These are phyloP conservation scores for Pyrenula massariospora DNA, from an alignment of 495 filamentous ascomycete genomes.

Conservation along the genomic window DNA sequence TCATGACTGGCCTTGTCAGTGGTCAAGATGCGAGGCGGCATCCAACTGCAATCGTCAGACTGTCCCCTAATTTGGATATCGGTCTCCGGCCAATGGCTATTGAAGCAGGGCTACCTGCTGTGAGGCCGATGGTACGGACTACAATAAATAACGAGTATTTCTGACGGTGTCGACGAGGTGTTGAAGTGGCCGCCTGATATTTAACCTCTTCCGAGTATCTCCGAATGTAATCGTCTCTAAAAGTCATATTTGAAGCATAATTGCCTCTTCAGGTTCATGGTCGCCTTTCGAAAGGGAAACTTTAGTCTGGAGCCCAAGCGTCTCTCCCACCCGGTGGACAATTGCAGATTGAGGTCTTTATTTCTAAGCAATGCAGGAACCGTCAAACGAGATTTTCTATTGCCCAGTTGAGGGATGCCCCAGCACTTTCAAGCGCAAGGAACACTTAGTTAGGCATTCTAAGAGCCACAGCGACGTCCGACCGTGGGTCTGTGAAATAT, in stretches of 20 bases:
- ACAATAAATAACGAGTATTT: not conserved
- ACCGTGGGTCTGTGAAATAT: constrained; percentile 14
- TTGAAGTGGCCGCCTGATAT: no score
- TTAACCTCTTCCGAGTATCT: no score
- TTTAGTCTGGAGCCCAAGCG: no score
- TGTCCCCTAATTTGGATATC: not conserved
- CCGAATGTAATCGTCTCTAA: no score
- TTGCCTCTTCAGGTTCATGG: no score
- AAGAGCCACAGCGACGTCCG: constrained; percentile 13
- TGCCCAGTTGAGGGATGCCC: constrained; percentile 12
- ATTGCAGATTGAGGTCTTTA: no score
- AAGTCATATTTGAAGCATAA: no score
- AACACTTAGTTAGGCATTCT: constrained; percentile 16
- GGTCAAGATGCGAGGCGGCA: not conserved
- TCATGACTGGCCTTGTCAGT: not conserved
- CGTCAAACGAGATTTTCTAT: constrained; percentile 4
- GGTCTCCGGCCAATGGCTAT: not conserved
- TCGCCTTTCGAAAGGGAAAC: no score
- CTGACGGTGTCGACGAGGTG: not conserved
- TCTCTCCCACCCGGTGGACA: no score
- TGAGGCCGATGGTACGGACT: not conserved
- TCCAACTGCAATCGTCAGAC: not conserved
- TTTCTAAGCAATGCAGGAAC: not conserved
- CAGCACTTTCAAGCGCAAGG: constrained; percentile 15
- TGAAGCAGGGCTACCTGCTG: not conserved